Base-by-base conservation (phyloP, 345 rosid species). In the Moricandia arvensis region DNA sequence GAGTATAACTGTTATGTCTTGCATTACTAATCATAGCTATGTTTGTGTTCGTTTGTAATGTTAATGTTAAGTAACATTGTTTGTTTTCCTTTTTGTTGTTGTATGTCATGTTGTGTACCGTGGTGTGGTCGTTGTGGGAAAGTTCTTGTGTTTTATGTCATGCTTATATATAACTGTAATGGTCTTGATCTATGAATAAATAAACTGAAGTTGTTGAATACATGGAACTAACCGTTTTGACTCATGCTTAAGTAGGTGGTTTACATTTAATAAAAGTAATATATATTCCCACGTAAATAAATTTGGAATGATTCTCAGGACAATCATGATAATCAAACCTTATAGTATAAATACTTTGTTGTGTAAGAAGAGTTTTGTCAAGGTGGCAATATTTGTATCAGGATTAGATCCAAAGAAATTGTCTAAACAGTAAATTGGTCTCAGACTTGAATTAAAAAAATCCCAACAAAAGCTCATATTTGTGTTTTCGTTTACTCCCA, bases 1-100 rank as follows among this genome's bases (percentile, higher is more conserved):
- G 81, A 78, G 76, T 82, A 85, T 37, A 70, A 68, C 41, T 71
- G 84, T 54, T 78, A 73, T 63, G 84, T 80, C 11, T 29, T 80
- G 65, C 83, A 80, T 70, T 82, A 79, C 16, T 57, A 4, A 57
- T 57, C 24, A 15, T 16, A 49, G 6, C 24, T 49, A 49, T 49
- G 57, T 17, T 15, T 49, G 7, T 16, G 21, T 47, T 47, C 24
- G 57, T 47, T 5, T 15, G 18, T 47, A 47, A 49, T 49, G 24
- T 49, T 49, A n/a, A n/a, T n/a, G 24, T 49, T 11, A 21, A 21
- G 33, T 21, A 64, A 64, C 18, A 49, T 2, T 49, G 58, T 17
- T 18, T 53, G 24, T 53, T 53, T 17, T 17, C 26, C 5, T 53
- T 53, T 53, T 8, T 53, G 57, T 65, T 26, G 21, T 65, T 43